A percentile compares a stretch with the other conserved stretches of the same genome.
Evolutionary conservation across 331 rosid species (phyloP).

Genomic region (Malus hybrid): DNA sequence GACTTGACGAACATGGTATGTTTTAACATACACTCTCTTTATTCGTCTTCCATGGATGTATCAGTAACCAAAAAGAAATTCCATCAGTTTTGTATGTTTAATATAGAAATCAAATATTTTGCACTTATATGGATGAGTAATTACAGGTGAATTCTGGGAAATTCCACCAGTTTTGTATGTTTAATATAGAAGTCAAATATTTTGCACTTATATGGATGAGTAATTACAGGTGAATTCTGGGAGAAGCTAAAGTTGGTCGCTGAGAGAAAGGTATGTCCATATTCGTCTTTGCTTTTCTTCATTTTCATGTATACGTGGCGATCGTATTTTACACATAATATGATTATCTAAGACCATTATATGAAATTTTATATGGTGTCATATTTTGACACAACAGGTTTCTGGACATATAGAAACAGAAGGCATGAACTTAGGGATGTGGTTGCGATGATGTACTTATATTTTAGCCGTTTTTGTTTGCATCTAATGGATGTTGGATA

Average conservation of each 20-base stretch:
- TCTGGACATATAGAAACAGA: background rate
- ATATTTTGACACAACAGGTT: background rate
- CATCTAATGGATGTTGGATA: background rate
- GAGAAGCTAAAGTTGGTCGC: constrained; percentile 62
- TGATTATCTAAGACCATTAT: background rate
- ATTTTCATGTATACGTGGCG: background rate
- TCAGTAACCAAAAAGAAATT: constrained; percentile 1
- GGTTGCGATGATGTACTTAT: background rate
- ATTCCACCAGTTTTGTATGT: constrained; percentile 1
- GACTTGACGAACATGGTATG: constrained; percentile 45
- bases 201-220: constrained; percentile 22
- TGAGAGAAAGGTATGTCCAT: constrained; percentile 58
- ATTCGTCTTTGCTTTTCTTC: background rate
- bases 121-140: constrained; percentile 26
- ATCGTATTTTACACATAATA: background rate
- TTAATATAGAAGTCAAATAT: background rate
- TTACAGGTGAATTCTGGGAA: constrained; percentile 55
- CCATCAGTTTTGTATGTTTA: background rate
- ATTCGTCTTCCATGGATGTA: background rate
- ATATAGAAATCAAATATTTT: background rate
- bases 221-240: constrained; percentile 71
- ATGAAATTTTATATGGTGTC: background rate
- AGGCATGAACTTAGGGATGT: background rate
- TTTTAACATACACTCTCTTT: background rate
- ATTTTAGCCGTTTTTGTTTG: background rate